Evolutionary conservation across 768 basidiomycete genomes (phyloP).

Genomic region (Suillus sp.): DNA sequence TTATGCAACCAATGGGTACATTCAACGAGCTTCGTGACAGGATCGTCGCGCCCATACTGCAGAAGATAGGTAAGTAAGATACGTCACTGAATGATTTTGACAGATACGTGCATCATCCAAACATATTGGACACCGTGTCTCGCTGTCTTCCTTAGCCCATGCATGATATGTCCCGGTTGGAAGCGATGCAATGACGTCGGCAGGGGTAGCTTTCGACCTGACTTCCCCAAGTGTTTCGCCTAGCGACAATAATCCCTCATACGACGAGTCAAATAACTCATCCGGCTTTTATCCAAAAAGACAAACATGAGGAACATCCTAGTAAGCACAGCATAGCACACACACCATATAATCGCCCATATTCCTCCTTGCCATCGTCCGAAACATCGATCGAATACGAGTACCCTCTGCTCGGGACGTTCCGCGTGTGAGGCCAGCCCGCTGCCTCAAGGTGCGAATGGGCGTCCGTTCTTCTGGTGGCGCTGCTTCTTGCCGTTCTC

Average conservation of each 20-base stretch:
- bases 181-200: constrained; percentile 57
- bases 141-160: constrained; percentile 66
- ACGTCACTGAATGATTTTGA: not conserved
- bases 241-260: constrained; percentile 66
- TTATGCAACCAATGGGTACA: constrained; percentile 85
- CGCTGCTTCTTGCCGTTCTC: constrained; percentile 1
- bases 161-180: constrained; percentile 67
- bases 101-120: constrained; percentile 71
- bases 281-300: constrained; percentile 52
- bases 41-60: constrained; percentile 66
- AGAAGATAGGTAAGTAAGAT: constrained; percentile 14
- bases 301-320: constrained; percentile 13
- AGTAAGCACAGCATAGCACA: constrained; percentile 24
- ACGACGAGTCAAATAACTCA: constrained; percentile 75
- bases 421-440: constrained; percentile 7
- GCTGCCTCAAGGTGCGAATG: constrained; percentile 9
- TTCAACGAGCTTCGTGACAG: constrained; percentile 63
- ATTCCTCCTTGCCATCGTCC: constrained; percentile 26
- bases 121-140: constrained; percentile 81
- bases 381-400: constrained; percentile 8
- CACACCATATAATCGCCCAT: constrained; percentile 54
- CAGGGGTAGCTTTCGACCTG: constrained; percentile 63
- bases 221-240: constrained; percentile 67
- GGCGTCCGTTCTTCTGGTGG: constrained; percentile 10
- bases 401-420: constrained; percentile 1